Conservation (phyloP, 768 basidiomycete species). For the Hemileccinum impolitum region DNA sequence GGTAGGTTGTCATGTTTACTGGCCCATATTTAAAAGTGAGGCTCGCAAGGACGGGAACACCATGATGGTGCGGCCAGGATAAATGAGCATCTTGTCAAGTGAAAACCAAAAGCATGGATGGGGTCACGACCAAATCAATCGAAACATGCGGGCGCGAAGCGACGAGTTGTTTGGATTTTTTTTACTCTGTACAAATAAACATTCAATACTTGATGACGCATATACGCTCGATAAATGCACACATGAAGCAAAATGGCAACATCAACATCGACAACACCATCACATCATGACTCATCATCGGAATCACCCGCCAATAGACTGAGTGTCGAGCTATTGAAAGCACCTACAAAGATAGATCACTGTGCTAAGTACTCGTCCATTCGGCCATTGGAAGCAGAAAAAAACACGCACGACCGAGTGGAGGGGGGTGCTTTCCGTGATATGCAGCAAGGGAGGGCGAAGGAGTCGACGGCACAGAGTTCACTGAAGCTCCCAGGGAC, state of each 20-base stretch:
- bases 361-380: not conserved
- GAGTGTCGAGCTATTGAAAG: conserved; percentile 28
- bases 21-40: too few species aligned
- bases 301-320: conserved; percentile 26
- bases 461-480: conserved; percentile 32
- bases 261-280: not conserved
- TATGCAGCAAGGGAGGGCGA: conserved; percentile 40
- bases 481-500: conserved; percentile 32
- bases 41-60: too few species aligned
- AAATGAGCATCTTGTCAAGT: not conserved
- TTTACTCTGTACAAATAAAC: conserved; percentile 4
- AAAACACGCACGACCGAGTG: conserved; percentile 34
- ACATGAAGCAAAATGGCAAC: not conserved
- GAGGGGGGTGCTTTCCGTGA: conserved; percentile 34
- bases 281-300: conserved; percentile 27
- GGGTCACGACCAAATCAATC: too few species aligned
- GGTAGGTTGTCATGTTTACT: too few species aligned
- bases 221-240: conserved; percentile 10
- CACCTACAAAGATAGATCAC: conserved; percentile 11
- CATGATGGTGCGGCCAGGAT: too few species aligned
- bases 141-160: too few species aligned
- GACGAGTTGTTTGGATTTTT: too few species aligned
- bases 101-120: too few species aligned
- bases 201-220: not conserved
- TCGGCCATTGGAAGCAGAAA: not conserved